Base-by-base conservation (phyloP, 2,329 filamentous ascomycete genomes). In the Aspergillus sp. region DNA sequence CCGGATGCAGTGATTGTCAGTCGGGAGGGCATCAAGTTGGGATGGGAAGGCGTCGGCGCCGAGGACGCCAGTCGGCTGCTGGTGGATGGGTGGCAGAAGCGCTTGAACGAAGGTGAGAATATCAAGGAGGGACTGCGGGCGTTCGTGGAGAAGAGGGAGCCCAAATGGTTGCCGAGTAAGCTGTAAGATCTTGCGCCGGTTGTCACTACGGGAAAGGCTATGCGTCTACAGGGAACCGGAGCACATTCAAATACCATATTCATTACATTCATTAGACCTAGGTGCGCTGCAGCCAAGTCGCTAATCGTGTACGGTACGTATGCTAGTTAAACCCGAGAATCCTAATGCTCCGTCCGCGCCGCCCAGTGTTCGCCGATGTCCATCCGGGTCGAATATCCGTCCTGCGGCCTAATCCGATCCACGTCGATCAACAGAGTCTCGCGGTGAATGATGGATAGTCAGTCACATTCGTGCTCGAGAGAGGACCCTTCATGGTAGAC, bases 1-100 rank as follows among this genome's bases (percentile, higher is more conserved):
- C 89, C 89, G 2, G 89, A 94, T 70, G 79, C 86, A 20, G 82
- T 93, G 29, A 83, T 92, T 62, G 86, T 90, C n/a, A 86, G 78
- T 54, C 78, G 88, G 19, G 85, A 86, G 65, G 89, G 88, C 0
- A 64, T 94, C 47, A 82, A 87, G 69, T 71, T 88, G 58, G 88
- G 86, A 0, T 91, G 87, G 88, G 88, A 90, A 61, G 81, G 78
- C 0, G 72, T 86, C 17, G 83, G 85, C 10, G 87, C 85, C 0
- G 83, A 85, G 67, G 78, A 82, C 55, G 87, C 75, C 9, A 89
- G 84, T 32, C 75, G 75, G 55, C 65, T 82, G 57, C 67, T 88
- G 50, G 76, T 79, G 14, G 78, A 83, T 49, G 79, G 79, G 1
- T 81, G 85, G 76, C 86, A 82, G 63, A 75, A 74, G 49, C 76